A percentile compares a stretch with the other conserved stretches of the same genome.
Conservation (phyloP, 2,329 filamentous ascomycete genomes). For the Colletotrichum somersetense region DNA sequence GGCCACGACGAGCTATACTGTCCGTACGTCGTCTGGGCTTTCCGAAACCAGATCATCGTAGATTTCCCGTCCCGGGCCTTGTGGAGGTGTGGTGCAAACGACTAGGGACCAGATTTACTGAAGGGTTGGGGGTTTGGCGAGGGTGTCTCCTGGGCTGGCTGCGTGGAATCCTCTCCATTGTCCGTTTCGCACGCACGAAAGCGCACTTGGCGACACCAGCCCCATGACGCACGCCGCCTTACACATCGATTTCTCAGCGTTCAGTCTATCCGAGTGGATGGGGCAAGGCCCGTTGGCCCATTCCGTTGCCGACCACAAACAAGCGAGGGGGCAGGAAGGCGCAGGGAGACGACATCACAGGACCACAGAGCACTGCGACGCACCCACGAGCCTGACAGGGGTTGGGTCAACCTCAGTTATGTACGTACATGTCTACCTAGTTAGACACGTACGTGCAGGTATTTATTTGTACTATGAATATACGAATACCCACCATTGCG, state of each 20-base stretch:
- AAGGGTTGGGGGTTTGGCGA: not conserved
- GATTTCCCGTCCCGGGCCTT: slow-evolving; percentile 34
- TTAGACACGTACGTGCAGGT: not conserved
- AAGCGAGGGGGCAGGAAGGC: slow-evolving; percentile 32
- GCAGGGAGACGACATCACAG: slow-evolving; percentile 41
- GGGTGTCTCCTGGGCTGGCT: slow-evolving; percentile 4
- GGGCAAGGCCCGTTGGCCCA: slow-evolving; percentile 31
- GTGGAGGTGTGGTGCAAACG: slow-evolving; percentile 14
- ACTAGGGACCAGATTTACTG: not conserved
- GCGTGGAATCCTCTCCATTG: not conserved
- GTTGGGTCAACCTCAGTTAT: not conserved
- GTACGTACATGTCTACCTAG: not conserved
- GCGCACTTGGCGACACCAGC: slow-evolving; percentile 2
- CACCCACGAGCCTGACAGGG: slow-evolving; percentile 29
- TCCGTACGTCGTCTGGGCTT: slow-evolving; percentile 28
- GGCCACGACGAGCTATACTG: not conserved
- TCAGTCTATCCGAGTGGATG: slow-evolving; percentile 24
- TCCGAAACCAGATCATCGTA: slow-evolving; percentile 38
- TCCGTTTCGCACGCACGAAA: not conserved
- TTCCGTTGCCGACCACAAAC: slow-evolving; percentile 23
- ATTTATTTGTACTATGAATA: too few relatives aligned
- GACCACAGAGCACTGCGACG: slow-evolving; percentile 38
- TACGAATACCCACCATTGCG: not conserved
- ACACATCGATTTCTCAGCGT: slow-evolving; percentile 35
- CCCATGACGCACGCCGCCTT: slow-evolving; percentile 24